These are phyloP conservation scores for Eutrema yunnanense DNA, from an alignment of 345 rosid genomes.

Conservation along the genomic window DNA sequence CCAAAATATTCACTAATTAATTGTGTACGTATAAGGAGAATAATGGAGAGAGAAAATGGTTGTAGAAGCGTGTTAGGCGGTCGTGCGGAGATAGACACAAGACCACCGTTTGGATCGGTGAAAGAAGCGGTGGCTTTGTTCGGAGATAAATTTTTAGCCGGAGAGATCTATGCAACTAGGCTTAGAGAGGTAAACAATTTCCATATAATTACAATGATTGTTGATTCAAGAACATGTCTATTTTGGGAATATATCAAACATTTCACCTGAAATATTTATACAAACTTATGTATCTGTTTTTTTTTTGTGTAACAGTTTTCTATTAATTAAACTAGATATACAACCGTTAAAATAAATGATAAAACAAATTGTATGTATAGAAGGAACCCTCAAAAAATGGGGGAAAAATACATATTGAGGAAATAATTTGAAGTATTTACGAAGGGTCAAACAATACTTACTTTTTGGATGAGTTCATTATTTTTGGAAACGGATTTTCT, in stretches of 20 bases:
- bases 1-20: neutral
- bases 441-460: neutral
- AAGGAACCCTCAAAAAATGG: no score
- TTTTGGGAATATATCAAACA: neutral
- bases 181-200: slow-evolving; percentile 41
- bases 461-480: neutral
- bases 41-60: slow-evolving; percentile 19
- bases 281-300: neutral
- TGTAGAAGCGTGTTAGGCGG: slow-evolving; percentile 21
- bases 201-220: neutral
- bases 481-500: neutral
- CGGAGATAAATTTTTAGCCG: slow-evolving; percentile 61
- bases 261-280: neutral
- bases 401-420: neutral
- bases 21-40: neutral
- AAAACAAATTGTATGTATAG: no score
- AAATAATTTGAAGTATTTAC: neutral
- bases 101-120: slow-evolving; percentile 67
- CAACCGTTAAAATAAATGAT: no score
- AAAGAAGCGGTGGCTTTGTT: slow-evolving; percentile 76
- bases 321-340: no score
- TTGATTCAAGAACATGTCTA: neutral
- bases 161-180: slow-evolving; percentile 43
- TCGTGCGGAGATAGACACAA: slow-evolving; percentile 62
- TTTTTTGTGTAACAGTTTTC: no score